Evolutionary conservation across 495 filamentous ascomycete species (phyloP), one percentile per base, ranked within the genome.

Genomic region (Lasiosphaeris hirsuta): DNA sequence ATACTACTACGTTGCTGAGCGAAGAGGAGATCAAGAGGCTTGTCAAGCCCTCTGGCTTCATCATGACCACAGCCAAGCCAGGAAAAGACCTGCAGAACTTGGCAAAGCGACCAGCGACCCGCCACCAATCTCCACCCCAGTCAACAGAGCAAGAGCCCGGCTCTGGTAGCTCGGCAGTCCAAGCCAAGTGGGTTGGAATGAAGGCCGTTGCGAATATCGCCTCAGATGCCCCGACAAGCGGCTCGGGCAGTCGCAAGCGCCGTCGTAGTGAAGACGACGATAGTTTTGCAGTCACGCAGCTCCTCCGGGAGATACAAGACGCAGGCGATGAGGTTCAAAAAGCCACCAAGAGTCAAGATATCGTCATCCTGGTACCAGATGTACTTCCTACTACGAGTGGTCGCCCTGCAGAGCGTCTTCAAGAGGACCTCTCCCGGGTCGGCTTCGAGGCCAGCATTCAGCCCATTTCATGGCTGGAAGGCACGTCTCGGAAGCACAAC

Each of bases 291-390:
- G 30, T 8, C 37, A 5, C 44, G 7, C 55, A 57, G 18, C 37
- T 57, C 9, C 37, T 51, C 37, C 19, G 15, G 9, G 49, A 49
- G 17, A 0, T 23, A 18, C 43, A 8, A 43, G 15, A 10, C 34
- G 6, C 18, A 8, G 23, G 5, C 23, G 23, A 30, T 2, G 5
- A 30, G 23, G 2, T 30, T 30, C 11, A 45, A 19, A 30, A 19
- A 10, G 13, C 33, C 38, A 17, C 8, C 13, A 35, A 33, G 1
- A 15, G 35, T 33, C 34, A 42, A 0, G 36, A 50, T 40, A 51
- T 57, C 14, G 30, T 57, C 19, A 57, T 57, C 40, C 55, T 57
- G n/a, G 42, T 18, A 5, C 46, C 55, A 7, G 46, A 41, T 19
- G 23, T 33, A 9, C 34, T 10, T 19, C n/a, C 39, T 30, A 10